Evolutionary conservation across 345 rosid genomes (phyloP).

Genomic region (Acer yangbiense): DNA sequence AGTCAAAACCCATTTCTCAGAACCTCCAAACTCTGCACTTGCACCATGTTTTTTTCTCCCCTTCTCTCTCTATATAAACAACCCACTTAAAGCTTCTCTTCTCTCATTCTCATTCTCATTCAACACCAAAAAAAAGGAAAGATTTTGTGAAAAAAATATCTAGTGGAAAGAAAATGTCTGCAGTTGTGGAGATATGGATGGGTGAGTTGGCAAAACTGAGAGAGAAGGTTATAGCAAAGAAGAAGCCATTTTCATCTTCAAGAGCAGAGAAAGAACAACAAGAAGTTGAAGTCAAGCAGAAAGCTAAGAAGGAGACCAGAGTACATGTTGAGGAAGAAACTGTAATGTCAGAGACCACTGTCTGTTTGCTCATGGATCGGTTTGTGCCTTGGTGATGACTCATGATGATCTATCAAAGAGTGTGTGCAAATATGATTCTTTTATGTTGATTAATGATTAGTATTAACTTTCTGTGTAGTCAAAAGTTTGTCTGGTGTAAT

Average conservation of each 20-base stretch:
- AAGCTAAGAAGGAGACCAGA: conserved; percentile 25
- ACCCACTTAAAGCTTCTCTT: conserved; percentile 17
- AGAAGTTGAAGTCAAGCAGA: conserved; percentile 21
- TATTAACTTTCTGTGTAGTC: no score
- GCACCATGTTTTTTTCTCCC: neutral
- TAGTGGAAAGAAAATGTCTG: conserved; percentile 42
- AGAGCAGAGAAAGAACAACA: conserved; percentile 26
- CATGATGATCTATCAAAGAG: no score
- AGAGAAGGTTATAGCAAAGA: conserved; percentile 44
- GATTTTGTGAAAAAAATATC: no score
- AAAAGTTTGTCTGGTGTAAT: no score
- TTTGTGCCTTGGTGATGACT: conserved; percentile 64
- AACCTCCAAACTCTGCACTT: neutral
- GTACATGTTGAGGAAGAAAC: conserved; percentile 33
- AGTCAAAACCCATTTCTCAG: conserved; percentile 4
- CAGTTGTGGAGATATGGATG: conserved; percentile 51
- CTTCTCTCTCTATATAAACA: conserved; percentile 24
- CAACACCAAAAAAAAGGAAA: neutral
- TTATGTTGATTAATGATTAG: neutral
- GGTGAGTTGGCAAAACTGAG: conserved; percentile 56
- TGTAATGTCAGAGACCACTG: conserved; percentile 66
- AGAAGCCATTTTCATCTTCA: conserved; percentile 32
- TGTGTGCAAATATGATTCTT: neutral
- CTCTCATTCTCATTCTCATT: conserved; percentile 3
- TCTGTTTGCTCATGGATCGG: conserved; percentile 78